Evolutionary conservation across 805 yeast species (phyloP).

Genomic region (Kuraishia molischiana): DNA sequence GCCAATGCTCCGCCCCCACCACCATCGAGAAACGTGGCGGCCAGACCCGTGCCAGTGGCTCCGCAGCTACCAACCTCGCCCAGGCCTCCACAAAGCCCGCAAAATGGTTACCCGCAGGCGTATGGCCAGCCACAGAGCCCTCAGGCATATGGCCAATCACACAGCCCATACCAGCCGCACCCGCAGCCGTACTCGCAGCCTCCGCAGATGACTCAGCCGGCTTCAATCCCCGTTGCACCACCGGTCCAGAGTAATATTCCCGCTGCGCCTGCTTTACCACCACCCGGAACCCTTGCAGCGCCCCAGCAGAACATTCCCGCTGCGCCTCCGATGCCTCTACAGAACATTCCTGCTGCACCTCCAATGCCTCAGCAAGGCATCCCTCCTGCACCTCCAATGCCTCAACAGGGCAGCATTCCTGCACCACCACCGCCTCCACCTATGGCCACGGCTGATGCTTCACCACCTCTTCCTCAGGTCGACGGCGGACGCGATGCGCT

Average conservation of each 20-base stretch:
- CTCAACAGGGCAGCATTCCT: constrained; percentile 19
- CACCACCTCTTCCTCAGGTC: constrained; percentile 25
- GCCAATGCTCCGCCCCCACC: constrained; percentile 8
- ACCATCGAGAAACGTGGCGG: constrained; percentile 10
- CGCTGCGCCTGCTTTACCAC: constrained; percentile 12
- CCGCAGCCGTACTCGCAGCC: constrained; percentile 1
- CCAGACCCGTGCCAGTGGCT: neutral
- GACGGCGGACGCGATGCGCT: constrained; percentile 71
- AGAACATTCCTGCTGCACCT: constrained; percentile 13
- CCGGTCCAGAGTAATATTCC: constrained; percentile 2
- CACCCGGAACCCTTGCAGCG: no score
- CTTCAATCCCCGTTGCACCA: no score
- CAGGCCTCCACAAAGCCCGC: constrained; percentile 8
- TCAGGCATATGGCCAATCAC: neutral
- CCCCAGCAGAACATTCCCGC: constrained; percentile 4
- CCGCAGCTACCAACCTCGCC: constrained; percentile 7
- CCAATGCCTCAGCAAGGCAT: constrained; percentile 13
- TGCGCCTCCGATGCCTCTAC: constrained; percentile 12
- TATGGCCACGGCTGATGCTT: constrained; percentile 20
- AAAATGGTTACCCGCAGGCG: constrained; percentile 5
- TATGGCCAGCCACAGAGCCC: constrained; percentile 2
- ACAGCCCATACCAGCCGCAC: neutral
- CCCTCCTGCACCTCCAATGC: constrained; percentile 25
- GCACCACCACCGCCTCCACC: constrained; percentile 38
- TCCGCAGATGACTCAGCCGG: constrained; percentile 1